These are phyloP conservation scores for Aspergillus sp. DNA, from an alignment of 2,329 filamentous ascomycete species.

Conservation along the genomic window DNA sequence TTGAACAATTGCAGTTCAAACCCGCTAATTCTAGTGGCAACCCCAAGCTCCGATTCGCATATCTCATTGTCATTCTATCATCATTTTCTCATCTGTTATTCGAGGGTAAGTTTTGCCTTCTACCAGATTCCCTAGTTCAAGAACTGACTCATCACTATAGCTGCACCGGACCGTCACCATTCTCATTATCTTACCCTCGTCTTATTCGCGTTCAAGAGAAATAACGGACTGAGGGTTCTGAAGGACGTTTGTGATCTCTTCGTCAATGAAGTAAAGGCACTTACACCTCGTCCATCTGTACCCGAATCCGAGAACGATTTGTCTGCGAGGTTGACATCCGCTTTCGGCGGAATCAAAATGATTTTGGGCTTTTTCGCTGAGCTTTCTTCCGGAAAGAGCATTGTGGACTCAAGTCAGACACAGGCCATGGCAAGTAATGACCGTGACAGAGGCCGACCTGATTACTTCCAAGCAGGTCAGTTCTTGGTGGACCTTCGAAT, in stretches of 20 bases:
- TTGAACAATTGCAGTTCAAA: constrained; percentile 63
- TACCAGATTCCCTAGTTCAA: not conserved
- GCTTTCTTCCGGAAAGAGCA: constrained; percentile 73
- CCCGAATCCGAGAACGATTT: constrained; percentile 39
- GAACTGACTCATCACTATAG: constrained; percentile 19
- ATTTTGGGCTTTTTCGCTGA: constrained; percentile 80
- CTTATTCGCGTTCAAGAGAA: constrained; percentile 81
- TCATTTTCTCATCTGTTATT: constrained; percentile 76
- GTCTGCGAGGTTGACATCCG: constrained; percentile 48
- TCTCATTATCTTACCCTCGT: constrained; percentile 66
- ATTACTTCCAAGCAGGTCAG: constrained; percentile 68
- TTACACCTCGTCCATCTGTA: constrained; percentile 46
- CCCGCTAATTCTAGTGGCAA: constrained; percentile 50
- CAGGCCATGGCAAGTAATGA: constrained; percentile 53
- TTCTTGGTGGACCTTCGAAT: constrained; percentile 84
- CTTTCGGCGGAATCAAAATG: constrained; percentile 69
- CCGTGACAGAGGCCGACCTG: constrained; percentile 55
- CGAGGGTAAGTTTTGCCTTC: constrained; percentile 53
- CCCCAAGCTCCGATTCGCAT: constrained; percentile 66
- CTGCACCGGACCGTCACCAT: constrained; percentile 51
- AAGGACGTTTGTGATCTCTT: constrained; percentile 72
- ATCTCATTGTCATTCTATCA: constrained; percentile 78
- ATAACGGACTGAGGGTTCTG: constrained; percentile 71
- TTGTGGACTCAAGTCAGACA: constrained; percentile 73
- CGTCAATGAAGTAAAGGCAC: constrained; percentile 55